Evolutionary conservation across 768 basidiomycete genomes (phyloP).

Genomic region (Dioszegia hungarica): DNA sequence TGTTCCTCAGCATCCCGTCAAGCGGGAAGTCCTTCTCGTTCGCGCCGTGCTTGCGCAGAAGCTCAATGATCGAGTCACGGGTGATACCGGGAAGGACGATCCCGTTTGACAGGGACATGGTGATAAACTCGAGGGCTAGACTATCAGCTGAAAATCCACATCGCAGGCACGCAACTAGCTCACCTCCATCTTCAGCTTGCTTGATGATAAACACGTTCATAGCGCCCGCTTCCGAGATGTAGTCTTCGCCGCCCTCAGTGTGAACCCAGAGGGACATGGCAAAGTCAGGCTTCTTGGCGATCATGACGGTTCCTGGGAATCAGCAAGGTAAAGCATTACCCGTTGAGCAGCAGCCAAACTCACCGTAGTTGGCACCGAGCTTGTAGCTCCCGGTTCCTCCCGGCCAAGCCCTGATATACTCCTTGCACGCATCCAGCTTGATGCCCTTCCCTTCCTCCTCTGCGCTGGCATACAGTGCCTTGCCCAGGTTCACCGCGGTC

Average conservation of each 20-base stretch:
- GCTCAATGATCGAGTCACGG: constrained; percentile 35
- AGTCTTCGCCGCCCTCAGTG: constrained; percentile 27
- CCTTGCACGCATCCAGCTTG: constrained; percentile 73
- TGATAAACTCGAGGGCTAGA: constrained; percentile 39
- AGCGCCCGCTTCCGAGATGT: constrained; percentile 40
- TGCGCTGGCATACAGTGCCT: constrained; percentile 26
- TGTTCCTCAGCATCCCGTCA: constrained; percentile 30
- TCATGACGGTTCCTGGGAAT: constrained; percentile 30
- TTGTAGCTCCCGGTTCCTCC: constrained; percentile 91
- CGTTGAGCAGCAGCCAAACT: too few relatives aligned
- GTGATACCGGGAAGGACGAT: constrained; percentile 44
- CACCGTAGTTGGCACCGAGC: constrained; percentile 55
- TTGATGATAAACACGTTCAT: constrained; percentile 46
- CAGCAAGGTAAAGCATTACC: too few relatives aligned
- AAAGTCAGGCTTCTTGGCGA: constrained; percentile 41
- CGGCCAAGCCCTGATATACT: constrained; percentile 77
- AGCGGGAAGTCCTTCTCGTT: constrained; percentile 29
- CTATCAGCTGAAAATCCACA: background rate
- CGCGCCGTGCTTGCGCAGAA: constrained; percentile 25
- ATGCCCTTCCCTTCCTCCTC: constrained; percentile 60
- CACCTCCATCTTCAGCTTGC: constrained; percentile 36
- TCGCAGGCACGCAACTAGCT: too few relatives aligned
- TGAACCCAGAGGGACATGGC: constrained; percentile 42
- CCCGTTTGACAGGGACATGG: constrained; percentile 40
- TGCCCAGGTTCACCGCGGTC: constrained; percentile 34